Base-by-base conservation (phyloP, 192 early-diverging fungal genomes). In the Coemansia sp. region DNA sequence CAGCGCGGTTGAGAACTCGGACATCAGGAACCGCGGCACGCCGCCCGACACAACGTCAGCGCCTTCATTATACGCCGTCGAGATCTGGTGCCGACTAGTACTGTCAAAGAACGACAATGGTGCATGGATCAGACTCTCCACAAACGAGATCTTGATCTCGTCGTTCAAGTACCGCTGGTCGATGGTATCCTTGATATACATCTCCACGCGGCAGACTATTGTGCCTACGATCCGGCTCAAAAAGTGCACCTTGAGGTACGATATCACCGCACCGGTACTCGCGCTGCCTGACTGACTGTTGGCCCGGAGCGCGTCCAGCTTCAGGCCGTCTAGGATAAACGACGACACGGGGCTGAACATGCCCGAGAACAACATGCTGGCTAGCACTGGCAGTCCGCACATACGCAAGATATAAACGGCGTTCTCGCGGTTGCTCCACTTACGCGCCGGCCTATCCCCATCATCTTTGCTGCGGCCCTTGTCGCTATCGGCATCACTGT, bases 101-200 rank as follows among this genome's bases (percentile, higher is more conserved):
- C 72, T 69, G 38, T 83, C 80, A 40, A 78, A 83, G 36, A 78
- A 78, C n/a, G 70, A 72, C 8, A 78, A 46, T 2, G 80, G 80
- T 2, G 75, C 80, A n/a, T 72, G 39, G 3, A 83, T 52, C 58
- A 78, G 62, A 16, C 63, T 64, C 4, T 67, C 22, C 7, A 78
- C 44, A 70, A 83, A 83, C 22, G 27, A 34, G 6, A 49, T 36
- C 57, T 73, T 70, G 46, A 77, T 61, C 16, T 31, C 63, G 34
- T 29, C 15, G 3, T 70, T 66, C 9, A 77, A 31, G 8, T 72
- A 69, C 43, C 34, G 20, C 0, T 64, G 2, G 16, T 60, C 49
- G 3, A 82, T 57, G 2, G 40, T 2, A 3, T 18, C 24, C 29
- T 66, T 65, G 34, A 71, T 36, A 24, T 57, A 40, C 29, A 29